phyloP scores from a whole-genome alignment of 2,329 filamentous ascomycete genomes.

The Ascochyta viciae-villosae region DNA sequence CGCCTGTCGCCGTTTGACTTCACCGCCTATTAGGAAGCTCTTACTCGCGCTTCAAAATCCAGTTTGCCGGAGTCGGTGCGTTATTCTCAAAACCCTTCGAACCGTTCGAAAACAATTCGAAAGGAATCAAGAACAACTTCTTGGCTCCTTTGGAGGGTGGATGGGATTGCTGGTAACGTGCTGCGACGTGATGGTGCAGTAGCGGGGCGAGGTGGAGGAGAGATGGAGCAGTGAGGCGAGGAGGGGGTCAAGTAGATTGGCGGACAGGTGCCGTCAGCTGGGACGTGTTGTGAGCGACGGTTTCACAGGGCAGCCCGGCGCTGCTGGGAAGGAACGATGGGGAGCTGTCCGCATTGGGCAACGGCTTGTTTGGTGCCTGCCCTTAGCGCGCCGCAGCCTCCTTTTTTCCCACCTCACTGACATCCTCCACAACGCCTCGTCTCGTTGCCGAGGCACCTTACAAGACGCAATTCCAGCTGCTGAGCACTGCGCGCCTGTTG shows the following conservation, averaged over 20 bases:
- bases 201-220: slow-evolving; percentile 47
- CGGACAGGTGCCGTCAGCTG: slow-evolving; percentile 36
- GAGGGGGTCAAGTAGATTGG: slow-evolving; percentile 46
- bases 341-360: slow-evolving; percentile 33
- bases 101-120: slow-evolving; percentile 60
- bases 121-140: slow-evolving; percentile 71
- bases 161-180: slow-evolving; percentile 32
- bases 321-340: slow-evolving; percentile 23
- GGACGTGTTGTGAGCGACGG: slow-evolving; percentile 37
- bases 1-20: neutral
- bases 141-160: slow-evolving; percentile 50
- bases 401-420: slow-evolving; percentile 27
- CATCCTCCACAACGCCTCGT: slow-evolving; percentile 14
- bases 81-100: slow-evolving; percentile 74
- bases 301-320: slow-evolving; percentile 28
- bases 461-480: slow-evolving; percentile 24
- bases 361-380: slow-evolving; percentile 14
- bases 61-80: slow-evolving; percentile 88
- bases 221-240: slow-evolving; percentile 42
- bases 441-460: slow-evolving; percentile 34
- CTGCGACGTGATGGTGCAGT: slow-evolving; percentile 44
- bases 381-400: slow-evolving; percentile 35
- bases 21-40: slow-evolving; percentile 1
- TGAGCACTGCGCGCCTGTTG: slow-evolving; percentile 33
- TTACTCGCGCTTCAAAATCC: slow-evolving; percentile 99